Base-by-base conservation (phyloP, 78 protist genomes). In the Goniomonas avonlea region DNA sequence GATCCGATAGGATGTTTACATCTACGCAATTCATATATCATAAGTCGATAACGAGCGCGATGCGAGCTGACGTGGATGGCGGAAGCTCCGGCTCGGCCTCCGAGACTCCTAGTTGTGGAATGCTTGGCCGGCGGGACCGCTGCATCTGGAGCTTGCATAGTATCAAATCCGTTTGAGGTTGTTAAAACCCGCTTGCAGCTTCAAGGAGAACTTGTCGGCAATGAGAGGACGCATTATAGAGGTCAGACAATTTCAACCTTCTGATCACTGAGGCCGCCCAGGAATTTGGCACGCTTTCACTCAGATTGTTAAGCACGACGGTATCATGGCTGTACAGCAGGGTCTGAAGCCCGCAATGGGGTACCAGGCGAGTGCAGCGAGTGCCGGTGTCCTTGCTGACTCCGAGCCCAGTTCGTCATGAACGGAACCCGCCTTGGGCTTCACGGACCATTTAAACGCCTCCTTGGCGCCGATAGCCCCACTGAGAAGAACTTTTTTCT, bases 381-480 rank as follows among this genome's bases (percentile, higher is more conserved):
- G n/a, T n/a, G n/a, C n/a, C n/a, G n/a, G n/a, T n/a, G n/a, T n/a
- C n/a, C n/a, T n/a, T n/a, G 50, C 73, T 79, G 11, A 58, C 31
- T 7, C 15, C 56, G 5, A 50, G 45, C 58, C 20, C 63, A 5
- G 73, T 25, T 4, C 34, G 17, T 35, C 9, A 82, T 82, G 86
- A 82, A 82, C 56, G 86, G 86, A 15, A 58, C 77, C 8, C 78
- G 86, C 23, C 39, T 82, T 38, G 80, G 85, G 29, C 13, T 81
- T 15, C 70, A n/a, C 63, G 70, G 53, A 8, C 65, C 66, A 11
- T 5, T 81, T 13, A 48, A 11, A 50, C 25, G 73, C 58, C 31
- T 32, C 8, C 39, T 60, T 45, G 41, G 23, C 18, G 71, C 43
- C 15, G 56, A 18, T 15, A 29, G 71, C 35, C 13, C 71, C 7